Conservation (phyloP, 176 grass and related monocot genomes). For the Guadua angustifolia region DNA sequence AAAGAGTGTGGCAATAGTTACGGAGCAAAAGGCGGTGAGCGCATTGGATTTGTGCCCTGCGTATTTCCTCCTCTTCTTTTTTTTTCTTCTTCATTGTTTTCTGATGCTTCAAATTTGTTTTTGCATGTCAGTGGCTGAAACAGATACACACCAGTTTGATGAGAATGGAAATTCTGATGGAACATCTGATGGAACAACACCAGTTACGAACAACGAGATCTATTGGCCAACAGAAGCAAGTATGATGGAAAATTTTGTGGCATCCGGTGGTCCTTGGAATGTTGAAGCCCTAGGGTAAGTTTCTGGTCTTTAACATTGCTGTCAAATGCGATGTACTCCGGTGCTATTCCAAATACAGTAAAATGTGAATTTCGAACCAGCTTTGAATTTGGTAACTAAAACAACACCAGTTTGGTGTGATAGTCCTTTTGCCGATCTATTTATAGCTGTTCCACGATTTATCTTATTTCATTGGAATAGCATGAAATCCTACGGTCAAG, state of each 20-base stretch:
- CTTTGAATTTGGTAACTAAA: not conserved
- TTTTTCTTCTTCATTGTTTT: not conserved
- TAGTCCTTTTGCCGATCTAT: not conserved
- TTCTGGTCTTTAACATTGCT: not conserved
- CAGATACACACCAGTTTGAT: not conserved
- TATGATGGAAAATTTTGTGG: too few relatives aligned
- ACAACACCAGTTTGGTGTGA: not conserved
- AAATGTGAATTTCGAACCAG: not conserved
- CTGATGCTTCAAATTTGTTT: not conserved
- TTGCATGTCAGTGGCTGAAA: not conserved
- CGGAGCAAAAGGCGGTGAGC: slow-evolving; percentile 9
- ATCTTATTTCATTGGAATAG: slow-evolving; percentile 10
- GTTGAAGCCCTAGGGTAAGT: slow-evolving; percentile 2
- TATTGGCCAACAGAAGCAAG: not conserved
- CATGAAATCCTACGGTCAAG: not conserved
- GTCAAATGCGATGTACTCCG: not conserved
- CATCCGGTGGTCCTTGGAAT: not conserved
- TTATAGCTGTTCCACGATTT: not conserved
- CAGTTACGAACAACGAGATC: not conserved
- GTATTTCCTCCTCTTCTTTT: not conserved
- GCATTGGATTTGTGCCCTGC: not conserved
- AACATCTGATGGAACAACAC: not conserved
- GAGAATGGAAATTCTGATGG: not conserved
- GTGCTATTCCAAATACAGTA: not conserved
- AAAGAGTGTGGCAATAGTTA: slow-evolving; percentile 14